Base-by-base conservation (phyloP, 805 yeast genomes). In the Candida coquimbonensis region DNA sequence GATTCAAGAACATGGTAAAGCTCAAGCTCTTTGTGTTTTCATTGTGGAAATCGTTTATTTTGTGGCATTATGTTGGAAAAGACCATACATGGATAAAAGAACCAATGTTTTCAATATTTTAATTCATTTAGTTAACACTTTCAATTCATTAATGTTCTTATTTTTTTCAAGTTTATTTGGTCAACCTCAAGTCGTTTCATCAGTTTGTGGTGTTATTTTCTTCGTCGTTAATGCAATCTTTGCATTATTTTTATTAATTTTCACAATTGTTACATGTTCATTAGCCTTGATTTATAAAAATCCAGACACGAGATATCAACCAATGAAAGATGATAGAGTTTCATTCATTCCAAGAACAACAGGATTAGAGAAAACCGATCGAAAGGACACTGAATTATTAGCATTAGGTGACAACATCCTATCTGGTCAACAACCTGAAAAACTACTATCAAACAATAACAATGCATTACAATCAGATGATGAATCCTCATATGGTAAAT, bases 261-360 rank as follows among this genome's bases (percentile, higher is more conserved):
- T 90, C 73, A 89, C 96, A 39, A 81, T 93, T 55, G 79, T 89
- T 35, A 86, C 96, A 2, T 90, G 98, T 69, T 70, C 81, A 7
- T 70, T 88, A 65, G 96, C 96, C 0, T 65, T 93, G 56, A 54
- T 90, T 31, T 83, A 85, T 64, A 88, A 85, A 72, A 89, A 93
- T 64, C 98, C 99, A 44, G 99, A 93, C 66, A 80, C 91, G 9
- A 78, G 96, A 56, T 93, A 93, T 69, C 91, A 88, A 68, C 98
- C 96, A 50, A 85, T 91, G 84, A 85, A 84, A 56, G 99, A 93
- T 65, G 99, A 93, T 62, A 80, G 99, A 62, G 93, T 86, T 43
- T 86, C 96, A n/a, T 93, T 93, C 64, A 86, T 93, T 60, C 90
- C 90, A 51, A 74, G 82, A 57, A 71, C 61, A 1, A 47, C 49